Conservation (phyloP, 164 flowering plant species). For the Malania oleifera region DNA sequence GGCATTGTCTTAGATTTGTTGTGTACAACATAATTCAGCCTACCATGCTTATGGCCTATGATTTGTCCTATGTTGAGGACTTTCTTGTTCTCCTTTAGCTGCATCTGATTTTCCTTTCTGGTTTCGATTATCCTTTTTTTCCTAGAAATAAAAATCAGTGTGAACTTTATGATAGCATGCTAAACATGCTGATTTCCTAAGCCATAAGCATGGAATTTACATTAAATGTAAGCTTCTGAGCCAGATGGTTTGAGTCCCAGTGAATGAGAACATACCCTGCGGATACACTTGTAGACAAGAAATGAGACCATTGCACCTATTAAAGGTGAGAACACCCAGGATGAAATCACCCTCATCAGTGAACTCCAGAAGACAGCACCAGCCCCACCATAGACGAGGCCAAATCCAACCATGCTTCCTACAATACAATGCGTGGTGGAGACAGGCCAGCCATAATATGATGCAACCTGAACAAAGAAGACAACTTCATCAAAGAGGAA, state of each 20-base stretch:
- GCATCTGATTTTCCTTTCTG: too few relatives aligned
- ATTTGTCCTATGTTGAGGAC: too few relatives aligned
- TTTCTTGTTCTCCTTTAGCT: too few relatives aligned
- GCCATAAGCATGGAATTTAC: background rate
- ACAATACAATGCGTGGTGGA: conserved; percentile 99
- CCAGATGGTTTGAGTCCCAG: background rate
- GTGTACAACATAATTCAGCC: background rate
- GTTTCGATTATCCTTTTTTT: too few relatives aligned
- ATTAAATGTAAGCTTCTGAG: background rate
- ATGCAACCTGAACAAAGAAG: conserved; percentile 62
- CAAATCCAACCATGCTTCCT: conserved; percentile 99
- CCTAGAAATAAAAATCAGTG: too few relatives aligned
- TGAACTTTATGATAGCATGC: too few relatives aligned
- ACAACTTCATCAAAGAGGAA: conserved; percentile 1
- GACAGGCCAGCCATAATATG: conserved; percentile 95
- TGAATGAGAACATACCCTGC: conserved; percentile 62
- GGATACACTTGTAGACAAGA: conserved; percentile 96
- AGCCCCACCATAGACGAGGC: conserved; percentile 80
- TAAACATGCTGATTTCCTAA: background rate
- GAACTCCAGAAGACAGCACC: conserved; percentile 99
- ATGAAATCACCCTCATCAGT: conserved; percentile 79
- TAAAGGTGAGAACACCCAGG: conserved; percentile 94
- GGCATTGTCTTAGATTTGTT: background rate
- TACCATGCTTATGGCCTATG: background rate
- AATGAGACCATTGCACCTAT: conserved; percentile 86